A percentile compares a stretch with the other conserved stretches of the same genome.
phyloP scores from a whole-genome alignment of 176 grass and related monocot genomes.

The Carex pumila region DNA sequence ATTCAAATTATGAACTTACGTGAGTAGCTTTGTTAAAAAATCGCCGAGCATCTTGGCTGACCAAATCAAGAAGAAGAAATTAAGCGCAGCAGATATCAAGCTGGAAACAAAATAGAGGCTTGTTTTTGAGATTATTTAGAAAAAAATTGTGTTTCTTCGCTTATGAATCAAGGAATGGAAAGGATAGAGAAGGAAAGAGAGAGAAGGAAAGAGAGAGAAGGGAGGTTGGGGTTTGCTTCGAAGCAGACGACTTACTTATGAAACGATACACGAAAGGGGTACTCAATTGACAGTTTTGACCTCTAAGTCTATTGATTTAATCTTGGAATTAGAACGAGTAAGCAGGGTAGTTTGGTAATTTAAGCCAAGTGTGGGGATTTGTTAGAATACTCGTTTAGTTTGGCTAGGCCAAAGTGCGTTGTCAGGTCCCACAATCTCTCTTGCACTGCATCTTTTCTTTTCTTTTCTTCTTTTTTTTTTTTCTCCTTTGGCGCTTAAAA shows the following conservation, averaged over 20 bases:
- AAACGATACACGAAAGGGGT: slow-evolving; percentile 4
- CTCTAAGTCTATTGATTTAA: neutral
- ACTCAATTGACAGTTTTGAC: neutral
- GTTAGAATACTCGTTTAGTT: neutral
- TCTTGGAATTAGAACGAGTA: neutral
- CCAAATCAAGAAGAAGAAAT: neutral
- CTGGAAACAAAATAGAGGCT: neutral
- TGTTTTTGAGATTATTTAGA: neutral
- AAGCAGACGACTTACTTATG: slow-evolving; percentile 13
- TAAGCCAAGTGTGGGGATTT: neutral
- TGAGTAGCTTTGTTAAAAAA: slow-evolving; percentile 68
- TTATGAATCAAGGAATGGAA: slow-evolving; percentile 16
- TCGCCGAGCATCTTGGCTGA: slow-evolving; percentile 41
- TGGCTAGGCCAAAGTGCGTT: slow-evolving; percentile 1
- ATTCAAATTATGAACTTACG: slow-evolving; percentile 34
- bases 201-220: neutral
- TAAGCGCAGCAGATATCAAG: neutral
- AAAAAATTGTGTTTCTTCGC: neutral
- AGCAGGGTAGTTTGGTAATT: neutral
- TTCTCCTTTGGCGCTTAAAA: neutral
- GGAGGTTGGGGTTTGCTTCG: slow-evolving; percentile 3
- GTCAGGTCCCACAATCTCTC: neutral
- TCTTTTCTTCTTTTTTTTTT: too few species aligned
- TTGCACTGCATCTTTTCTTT: neutral
- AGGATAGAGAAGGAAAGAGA: neutral